A percentile compares a stretch with the other conserved stretches of the same genome.
These are phyloP conservation scores for Diaporthe citrichinensis DNA, from an alignment of 2,329 filamentous ascomycete genomes.

Conservation along the genomic window DNA sequence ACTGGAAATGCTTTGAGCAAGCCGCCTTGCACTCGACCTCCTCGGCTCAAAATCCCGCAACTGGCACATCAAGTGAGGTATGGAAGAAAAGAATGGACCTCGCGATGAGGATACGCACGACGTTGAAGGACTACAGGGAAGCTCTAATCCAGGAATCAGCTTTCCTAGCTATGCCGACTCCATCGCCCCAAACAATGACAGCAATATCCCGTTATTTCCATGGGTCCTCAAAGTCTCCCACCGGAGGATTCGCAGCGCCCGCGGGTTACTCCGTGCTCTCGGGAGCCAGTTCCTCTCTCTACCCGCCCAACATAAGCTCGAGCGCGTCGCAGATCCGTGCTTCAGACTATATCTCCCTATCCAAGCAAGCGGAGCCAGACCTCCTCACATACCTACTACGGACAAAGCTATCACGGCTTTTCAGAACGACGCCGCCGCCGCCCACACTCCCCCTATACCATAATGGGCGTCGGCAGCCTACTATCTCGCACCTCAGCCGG, in stretches of 20 bases:
- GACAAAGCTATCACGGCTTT: background rate
- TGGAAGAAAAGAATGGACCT: background rate
- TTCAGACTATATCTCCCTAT: conserved; percentile 19
- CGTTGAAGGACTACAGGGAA: background rate
- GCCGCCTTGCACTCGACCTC: background rate
- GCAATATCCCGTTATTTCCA: conserved; percentile 6
- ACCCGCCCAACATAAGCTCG: conserved; percentile 5
- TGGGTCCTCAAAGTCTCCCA: background rate
- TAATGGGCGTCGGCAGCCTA: background rate
- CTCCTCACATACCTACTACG: conserved; percentile 9
- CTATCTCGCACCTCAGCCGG: background rate
- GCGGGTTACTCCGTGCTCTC: background rate
- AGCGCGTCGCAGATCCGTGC: conserved; percentile 4
- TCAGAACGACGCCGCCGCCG: background rate
- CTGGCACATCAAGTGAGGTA: background rate
- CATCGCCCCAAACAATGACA: background rate
- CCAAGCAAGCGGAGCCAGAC: conserved; percentile 3
- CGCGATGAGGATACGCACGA: background rate
- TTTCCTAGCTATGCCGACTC: background rate
- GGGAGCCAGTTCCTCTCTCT: background rate
- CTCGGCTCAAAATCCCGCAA: background rate
- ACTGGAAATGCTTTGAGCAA: background rate
- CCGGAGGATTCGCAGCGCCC: background rate
- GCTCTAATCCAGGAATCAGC: background rate
- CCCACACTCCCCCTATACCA: background rate